Evolutionary conservation across 1,284 basidiomycete species (phyloP), one percentile per base, ranked within the genome.

Genomic region (Ustilago sp.): DNA sequence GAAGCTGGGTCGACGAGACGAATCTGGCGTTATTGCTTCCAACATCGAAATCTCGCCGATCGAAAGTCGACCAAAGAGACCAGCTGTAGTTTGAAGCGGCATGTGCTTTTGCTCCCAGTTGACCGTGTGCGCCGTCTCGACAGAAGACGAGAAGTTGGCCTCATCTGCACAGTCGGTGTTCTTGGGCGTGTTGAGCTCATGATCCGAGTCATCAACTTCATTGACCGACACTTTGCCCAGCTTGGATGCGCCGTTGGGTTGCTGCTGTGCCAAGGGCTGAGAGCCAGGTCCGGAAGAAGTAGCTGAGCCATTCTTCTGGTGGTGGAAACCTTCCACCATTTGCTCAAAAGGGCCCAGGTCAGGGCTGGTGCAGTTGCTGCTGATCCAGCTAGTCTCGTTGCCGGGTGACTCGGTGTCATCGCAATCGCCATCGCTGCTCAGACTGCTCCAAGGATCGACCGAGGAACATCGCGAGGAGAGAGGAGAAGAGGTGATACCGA

Each of bases 281-380:
- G 39, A 3, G 39, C 34, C 48, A 12, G 60, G 54, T 4, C 50
- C 59, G 17, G 60, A 35, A 19, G 56, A 35, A n/a, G n/a, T 28
- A 23, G 41, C 41, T 34, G 59, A 45, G 53, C 60, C 62, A 13
- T 51, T 23, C 19, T 68, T 68, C 55, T 58, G 39, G 51, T 45
- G 31, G 51, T 63, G 8, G 51, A 70, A 53, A 36, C 48, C 50
- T 28, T 75, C 73, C 28, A 36, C 48, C n/a, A 52, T 51, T 41
- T 67, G 70, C 19, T 78, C 76, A 11, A 61, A 65, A 0, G 71
- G 68, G n/a, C 72, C 50, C 19, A 78, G 72, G 12, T 78, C 76
- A 1, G 76, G 76, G 35, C 76, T 78, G 41, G 76, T 78, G 60
- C 76, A 78, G 43, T 70, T 78, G 63, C 76, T 78, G 68, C 76